Base-by-base conservation (phyloP, 495 filamentous ascomycete genomes). In the Podospora pseudocomata region DNA sequence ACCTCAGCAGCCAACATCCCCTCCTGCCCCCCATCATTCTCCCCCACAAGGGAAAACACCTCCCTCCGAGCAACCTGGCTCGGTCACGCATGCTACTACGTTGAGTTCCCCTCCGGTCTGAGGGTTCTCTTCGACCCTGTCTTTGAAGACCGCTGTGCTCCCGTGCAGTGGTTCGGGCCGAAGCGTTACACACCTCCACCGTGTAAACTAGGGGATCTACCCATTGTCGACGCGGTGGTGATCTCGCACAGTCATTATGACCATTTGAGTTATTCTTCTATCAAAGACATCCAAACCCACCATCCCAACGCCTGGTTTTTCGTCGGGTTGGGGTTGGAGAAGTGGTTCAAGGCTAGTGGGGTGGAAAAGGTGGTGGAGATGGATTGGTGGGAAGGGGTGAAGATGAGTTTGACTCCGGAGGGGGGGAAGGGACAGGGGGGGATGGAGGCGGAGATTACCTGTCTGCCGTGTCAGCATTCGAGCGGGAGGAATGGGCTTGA, bases 241-340 rank as follows among this genome's bases (percentile, higher is more conserved):
- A 98, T 99, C 67, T 92, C 89, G 7, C 95, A 98, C 74, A 93
- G 89, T 65, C 94, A 97, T 78, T 97, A 99, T 73, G 95, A 99
- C 77, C 95, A 99, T 74, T 78, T 98, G 23, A 93, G 91, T 9
- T 87, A 92, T 68, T 84, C 87, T 2, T 91, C 88, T 7, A 85
- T 97, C 44, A 83, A 84, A 67, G 86, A 90, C 70, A 86, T 99
- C 44, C 81, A 88, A 62, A 83, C 87, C 73, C 81, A 82, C 64
- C 87, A 95, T 69, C 94, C 94, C 0, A 86, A 90, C 19, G 93
- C 87, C 54, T 91, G 94, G 67, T 97, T 94, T 79, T 95, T 97
- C 68, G 94, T 91, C 20, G 92, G 92, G 0, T 76, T 98, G 0
- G 93, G 94, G n/a, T 89, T 95, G 65, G 92, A 92, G 79, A 77